Base-by-base conservation (phyloP, 2,329 filamentous ascomycete species). In the Colletotrichum liaoningense region DNA sequence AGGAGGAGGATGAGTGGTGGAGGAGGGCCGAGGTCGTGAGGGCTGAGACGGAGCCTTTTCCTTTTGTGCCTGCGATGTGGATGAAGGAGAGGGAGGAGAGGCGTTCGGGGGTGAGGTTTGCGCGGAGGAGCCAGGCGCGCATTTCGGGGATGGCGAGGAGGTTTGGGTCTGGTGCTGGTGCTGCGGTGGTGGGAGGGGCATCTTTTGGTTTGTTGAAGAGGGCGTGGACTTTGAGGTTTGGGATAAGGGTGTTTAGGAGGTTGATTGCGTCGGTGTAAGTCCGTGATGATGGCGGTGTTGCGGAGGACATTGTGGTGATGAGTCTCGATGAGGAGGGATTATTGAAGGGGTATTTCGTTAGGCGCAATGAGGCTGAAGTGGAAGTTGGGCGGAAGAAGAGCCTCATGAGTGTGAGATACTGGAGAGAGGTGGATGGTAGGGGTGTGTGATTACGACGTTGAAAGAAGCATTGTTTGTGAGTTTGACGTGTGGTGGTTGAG, bases 31-130 rank as follows among this genome's bases (percentile, higher is more conserved):
- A 94, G 1, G 92, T 93, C 1, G 58, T 69, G 75, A 92, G 93
- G 52, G 92, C 91, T 77, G 92, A 94, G 1, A 92, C 93, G 58
- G 68, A 73, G 33, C 93, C 93, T 81, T 94, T 95, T 5, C 93
- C 93, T 80, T 94, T 94, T n/a, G 92, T 94, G 5, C 93, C 93
- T 28, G 92, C 89, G 30, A 95, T 88, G 81, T 94, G 92, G 52
- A 95, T 80, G 30, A 57, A 64, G 26, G 67, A 52, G 56, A 59
- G 14, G 22, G 30, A 22, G n/a, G 26, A 70, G 80, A 74, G 78
- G 87, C 85, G 83, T 93, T 86, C 81, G 0, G 70, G 70, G 19
- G 70, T 59, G 1, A 98, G 95, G 76, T 95, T 95, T 78, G 97
- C 91, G 76, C 92, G 93, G 69, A 87, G 85, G 79, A 94, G 90